Percentiles rank a stretch among this genome's conserved stretches.
Conservation (phyloP, 2,329 filamentous ascomycete genomes). For the Didymellaceae sp. region DNA sequence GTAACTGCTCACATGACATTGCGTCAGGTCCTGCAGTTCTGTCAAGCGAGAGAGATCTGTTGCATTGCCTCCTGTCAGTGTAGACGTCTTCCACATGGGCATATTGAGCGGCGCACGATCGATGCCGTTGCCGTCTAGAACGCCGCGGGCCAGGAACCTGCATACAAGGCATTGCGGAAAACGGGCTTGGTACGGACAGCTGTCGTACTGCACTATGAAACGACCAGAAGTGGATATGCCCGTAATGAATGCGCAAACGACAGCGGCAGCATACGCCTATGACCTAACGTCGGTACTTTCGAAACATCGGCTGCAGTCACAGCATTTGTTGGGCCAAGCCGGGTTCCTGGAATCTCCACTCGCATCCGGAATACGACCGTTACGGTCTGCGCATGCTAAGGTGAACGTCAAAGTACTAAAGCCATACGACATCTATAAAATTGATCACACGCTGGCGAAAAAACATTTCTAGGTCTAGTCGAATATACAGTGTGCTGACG, state of each 20-base stretch:
- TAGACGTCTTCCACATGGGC: neutral
- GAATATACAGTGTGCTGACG: neutral
- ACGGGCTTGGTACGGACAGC: conserved; percentile 7
- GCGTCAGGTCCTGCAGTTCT: conserved; percentile 1
- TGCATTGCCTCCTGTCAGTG: neutral
- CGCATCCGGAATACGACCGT: neutral
- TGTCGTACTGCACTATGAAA: conserved; percentile 11
- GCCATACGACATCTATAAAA: neutral
- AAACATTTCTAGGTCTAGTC: neutral
- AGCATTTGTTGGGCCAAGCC: conserved; percentile 13
- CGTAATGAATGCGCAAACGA: conserved; percentile 8
- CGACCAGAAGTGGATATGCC: conserved; percentile 1
- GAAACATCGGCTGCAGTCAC: conserved; percentile 11
- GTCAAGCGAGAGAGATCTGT: neutral
- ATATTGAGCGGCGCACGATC: neutral
- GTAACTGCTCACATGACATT: neutral
- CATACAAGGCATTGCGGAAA: conserved; percentile 16
- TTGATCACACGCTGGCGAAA: neutral
- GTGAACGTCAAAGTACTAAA: neutral
- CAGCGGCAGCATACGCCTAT: neutral
- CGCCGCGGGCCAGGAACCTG: neutral
- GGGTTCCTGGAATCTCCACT: conserved; percentile 14
- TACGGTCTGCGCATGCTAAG: neutral
- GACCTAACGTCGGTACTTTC: conserved; percentile 4
- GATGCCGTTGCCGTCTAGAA: neutral